Evolutionary conservation across 192 early-diverging fungal genomes (phyloP).

Genomic region (Mortierella antarctica): DNA sequence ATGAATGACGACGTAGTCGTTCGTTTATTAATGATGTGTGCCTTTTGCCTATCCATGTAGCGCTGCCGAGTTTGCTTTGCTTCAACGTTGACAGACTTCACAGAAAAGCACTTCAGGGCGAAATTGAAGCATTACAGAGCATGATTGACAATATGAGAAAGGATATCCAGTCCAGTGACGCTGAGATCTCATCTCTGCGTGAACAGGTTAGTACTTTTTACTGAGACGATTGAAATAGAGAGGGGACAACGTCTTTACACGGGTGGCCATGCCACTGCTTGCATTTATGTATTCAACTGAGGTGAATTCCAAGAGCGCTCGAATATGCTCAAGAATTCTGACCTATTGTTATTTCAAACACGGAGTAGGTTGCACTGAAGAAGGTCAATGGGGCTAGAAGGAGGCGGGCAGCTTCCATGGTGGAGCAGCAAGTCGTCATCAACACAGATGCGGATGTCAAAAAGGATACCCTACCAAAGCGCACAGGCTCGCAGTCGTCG

Average conservation of each 20-base stretch:
- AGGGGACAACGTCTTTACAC: neutral
- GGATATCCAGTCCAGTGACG: constrained; percentile 48
- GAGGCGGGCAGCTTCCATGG: constrained; percentile 43
- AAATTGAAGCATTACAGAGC: constrained; percentile 46
- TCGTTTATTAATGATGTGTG: neutral
- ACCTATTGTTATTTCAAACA: neutral
- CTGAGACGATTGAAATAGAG: neutral
- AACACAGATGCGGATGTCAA: constrained; percentile 23
- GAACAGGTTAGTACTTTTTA: constrained; percentile 30
- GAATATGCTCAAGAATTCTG: neutral
- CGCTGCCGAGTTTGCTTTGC: constrained; percentile 63
- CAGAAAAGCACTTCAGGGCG: constrained; percentile 48
- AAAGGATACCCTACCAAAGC: constrained; percentile 16
- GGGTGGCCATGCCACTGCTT: neutral
- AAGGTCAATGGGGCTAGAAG: constrained; percentile 49
- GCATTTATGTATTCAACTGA: neutral
- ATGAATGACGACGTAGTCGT: neutral
- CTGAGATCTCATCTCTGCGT: constrained; percentile 47
- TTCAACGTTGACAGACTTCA: constrained; percentile 66
- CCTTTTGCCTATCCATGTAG: constrained; percentile 28
- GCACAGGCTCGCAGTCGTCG: constrained; percentile 25
- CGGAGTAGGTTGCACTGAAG: constrained; percentile 37
- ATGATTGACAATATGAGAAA: constrained; percentile 52
- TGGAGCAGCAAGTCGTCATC: constrained; percentile 39
- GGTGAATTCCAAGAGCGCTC: neutral